A percentile compares a stretch with the other conserved stretches of the same genome.
Conservation (phyloP, 169 alveolate genomes). For the Theileria luwenshuni region DNA sequence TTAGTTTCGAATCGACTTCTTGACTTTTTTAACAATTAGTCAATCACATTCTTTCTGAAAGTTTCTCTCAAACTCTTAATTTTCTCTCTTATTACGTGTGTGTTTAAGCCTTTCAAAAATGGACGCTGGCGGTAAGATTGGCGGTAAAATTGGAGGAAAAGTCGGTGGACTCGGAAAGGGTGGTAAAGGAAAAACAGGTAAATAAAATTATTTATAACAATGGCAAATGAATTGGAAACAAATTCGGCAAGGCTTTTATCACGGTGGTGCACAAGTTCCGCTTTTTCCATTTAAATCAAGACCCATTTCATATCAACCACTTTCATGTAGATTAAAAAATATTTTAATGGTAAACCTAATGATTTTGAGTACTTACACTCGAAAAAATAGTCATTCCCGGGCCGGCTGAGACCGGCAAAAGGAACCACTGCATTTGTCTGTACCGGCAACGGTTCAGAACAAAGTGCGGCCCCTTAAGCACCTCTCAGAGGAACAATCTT, state of each 20-base stretch:
- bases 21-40: not conserved
- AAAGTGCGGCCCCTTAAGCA: too few species aligned
- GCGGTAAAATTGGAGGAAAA: slow-evolving; percentile 88
- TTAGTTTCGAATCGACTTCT: not conserved
- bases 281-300: not conserved
- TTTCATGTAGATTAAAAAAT: too few species aligned
- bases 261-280: not conserved
- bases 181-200: slow-evolving; percentile 83
- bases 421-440: too few species aligned
- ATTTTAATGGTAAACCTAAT: too few species aligned
- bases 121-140: slow-evolving; percentile 86
- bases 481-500: too few species aligned
- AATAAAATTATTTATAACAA: not conserved
- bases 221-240: not conserved
- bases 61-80: not conserved
- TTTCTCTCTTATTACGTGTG: slow-evolving; percentile 22
- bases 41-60: too few species aligned
- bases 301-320: too few species aligned
- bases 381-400: too few species aligned
- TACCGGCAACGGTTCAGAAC: too few species aligned
- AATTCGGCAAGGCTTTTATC: not conserved
- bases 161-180: slow-evolving; percentile 83
- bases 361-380: too few species aligned
- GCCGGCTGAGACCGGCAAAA: too few species aligned
- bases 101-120: slow-evolving; percentile 19